These are phyloP conservation scores for Orbilia javanica DNA, from an alignment of 2,329 filamentous ascomycete species.

Conservation along the genomic window DNA sequence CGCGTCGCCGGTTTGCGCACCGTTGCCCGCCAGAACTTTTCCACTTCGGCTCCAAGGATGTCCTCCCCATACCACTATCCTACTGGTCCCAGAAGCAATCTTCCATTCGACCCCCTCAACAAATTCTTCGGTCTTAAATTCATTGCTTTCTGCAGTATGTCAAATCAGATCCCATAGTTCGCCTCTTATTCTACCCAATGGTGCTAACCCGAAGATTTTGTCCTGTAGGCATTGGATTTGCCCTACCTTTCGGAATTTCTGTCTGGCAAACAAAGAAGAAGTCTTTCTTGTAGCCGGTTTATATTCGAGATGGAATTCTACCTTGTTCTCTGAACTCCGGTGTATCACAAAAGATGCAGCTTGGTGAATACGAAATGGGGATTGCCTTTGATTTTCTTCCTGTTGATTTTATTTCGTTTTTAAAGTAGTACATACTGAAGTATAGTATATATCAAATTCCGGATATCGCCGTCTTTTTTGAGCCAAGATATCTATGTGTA, in stretches of 20 bases:
- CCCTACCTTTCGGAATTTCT: slow-evolving; percentile 74
- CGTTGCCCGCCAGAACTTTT: slow-evolving; percentile 46
- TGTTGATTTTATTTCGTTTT: slow-evolving; percentile 6
- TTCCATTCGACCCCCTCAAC: slow-evolving; percentile 96
- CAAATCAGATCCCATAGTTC: background rate
- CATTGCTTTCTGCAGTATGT: slow-evolving; percentile 81
- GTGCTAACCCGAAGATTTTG: slow-evolving; percentile 22
- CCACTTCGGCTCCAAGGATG: slow-evolving; percentile 50
- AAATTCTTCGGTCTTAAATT: slow-evolving; percentile 85
- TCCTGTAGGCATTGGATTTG: slow-evolving; percentile 70
- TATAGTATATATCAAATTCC: slow-evolving; percentile 14
- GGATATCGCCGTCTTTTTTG: background rate
- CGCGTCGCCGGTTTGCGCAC: slow-evolving; percentile 23
- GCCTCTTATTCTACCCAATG: background rate
- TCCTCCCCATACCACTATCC: slow-evolving; percentile 86
- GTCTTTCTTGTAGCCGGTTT: slow-evolving; percentile 59
- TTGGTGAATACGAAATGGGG: slow-evolving; percentile 1
- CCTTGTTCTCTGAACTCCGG: background rate
- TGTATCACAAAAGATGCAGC: background rate
- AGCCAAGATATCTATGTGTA: slow-evolving; percentile 3
- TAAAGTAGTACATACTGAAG: slow-evolving; percentile 18
- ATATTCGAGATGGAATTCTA: background rate
- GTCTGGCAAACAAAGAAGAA: slow-evolving; percentile 66
- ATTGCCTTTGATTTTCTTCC: background rate
- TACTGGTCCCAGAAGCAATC: slow-evolving; percentile 92